Evolutionary conservation across 352 stramenopile genomes (phyloP), one percentile per base, ranked within the genome.

Genomic region (Globisporangium viniferum): DNA sequence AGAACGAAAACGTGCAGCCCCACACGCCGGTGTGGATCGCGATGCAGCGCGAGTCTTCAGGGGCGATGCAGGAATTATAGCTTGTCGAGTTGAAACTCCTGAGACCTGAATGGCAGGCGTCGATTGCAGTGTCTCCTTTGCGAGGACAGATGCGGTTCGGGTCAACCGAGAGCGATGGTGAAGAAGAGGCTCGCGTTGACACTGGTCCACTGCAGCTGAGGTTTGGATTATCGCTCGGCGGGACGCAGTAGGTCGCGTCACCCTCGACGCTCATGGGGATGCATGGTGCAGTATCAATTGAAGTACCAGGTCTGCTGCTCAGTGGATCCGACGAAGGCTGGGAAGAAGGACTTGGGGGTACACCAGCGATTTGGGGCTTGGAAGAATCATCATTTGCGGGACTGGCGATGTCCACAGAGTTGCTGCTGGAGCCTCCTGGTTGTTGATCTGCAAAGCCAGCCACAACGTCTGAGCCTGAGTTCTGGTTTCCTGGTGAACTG

Each of bases 131-230:
- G 56, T 33, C 56, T 61, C 56, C 56, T 20, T 61, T 61, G 31
- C 33, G 56, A 61, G 56, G 56, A 31, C 56, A 61, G 33, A 31
- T 61, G 31, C 56, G 56, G 22, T 31, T 61, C 33, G 36, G 31
- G n/a, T 20, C 29, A 15, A 60, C 10, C 4, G 48, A 55, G 48
- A 3, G 14, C 27, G 8, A 29, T 27, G 20, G 5, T n/a, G 18
- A 44, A 5, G 53, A 31, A 14, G 56, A 61, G 31, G 10, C n/a
- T 60, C 44, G 55, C 29, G 7, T 60, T 44, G 55, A 14, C 20
- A 22, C 56, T 48, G 33, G 20, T 29, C 56, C 56, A 48, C 33
- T 61, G 56, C 56, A 61, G 55, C 55, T 61, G 55, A 61, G 55
- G 2, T 12, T n/a, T 31, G 20, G 20, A 12, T 55, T 31, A 3